Percentiles rank a stretch among this genome's conserved stretches.
These are phyloP conservation scores for Fraxinus paxiana DNA, from an alignment of 305 asterid species.

Conservation along the genomic window DNA sequence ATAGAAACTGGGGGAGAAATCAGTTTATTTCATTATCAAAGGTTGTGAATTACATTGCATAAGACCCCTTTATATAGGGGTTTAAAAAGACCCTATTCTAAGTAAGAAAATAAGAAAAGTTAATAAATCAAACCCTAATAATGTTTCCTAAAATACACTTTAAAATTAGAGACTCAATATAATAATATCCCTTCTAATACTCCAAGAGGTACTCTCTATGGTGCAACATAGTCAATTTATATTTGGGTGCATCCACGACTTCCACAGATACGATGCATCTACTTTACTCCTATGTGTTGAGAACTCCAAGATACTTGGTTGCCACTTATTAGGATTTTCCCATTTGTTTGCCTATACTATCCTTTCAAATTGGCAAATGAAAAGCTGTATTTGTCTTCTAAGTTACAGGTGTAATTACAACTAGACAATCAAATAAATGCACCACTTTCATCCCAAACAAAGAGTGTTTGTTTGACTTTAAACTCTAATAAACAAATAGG, in stretches of 20 bases:
- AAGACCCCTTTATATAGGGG: no score
- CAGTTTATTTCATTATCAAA: no score
- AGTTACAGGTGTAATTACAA: background rate
- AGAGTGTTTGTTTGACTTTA: background rate
- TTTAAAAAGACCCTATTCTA: no score
- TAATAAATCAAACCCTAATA: no score
- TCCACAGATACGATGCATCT: background rate
- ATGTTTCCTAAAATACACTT: no score
- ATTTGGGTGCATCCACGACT: constrained; percentile 1
- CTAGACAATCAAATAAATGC: background rate
- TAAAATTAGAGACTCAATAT: no score
- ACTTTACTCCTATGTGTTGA: background rate
- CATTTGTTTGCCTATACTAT: background rate
- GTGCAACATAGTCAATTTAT: constrained; percentile 22
- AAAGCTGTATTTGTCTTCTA: background rate
- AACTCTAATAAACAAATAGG: background rate
- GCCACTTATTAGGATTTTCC: background rate
- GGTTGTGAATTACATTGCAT: no score
- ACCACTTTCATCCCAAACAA: background rate
- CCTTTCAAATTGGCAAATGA: constrained; percentile 7
- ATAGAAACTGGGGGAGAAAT: no score
- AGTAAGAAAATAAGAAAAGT: no score
- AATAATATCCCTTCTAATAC: no score
- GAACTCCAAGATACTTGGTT: background rate
- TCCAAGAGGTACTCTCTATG: constrained; percentile 24